Conservation (phyloP, 2,329 filamentous ascomycete species). For the Hypoxylon sp. region DNA sequence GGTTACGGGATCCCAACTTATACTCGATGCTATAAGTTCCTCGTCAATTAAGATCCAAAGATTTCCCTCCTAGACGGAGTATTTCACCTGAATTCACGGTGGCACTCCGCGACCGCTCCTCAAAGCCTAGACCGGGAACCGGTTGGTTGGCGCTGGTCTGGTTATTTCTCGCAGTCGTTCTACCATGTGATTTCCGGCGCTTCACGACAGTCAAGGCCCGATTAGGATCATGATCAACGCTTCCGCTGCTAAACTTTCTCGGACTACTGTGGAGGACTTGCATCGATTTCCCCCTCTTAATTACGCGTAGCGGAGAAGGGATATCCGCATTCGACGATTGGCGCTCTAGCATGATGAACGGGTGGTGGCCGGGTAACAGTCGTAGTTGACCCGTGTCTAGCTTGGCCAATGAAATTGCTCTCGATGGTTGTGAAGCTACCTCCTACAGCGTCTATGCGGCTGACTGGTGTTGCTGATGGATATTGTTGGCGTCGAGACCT, state of each 20-base stretch:
- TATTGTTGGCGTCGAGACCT: constrained; percentile 16
- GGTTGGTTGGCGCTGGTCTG: not conserved
- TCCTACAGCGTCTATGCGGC: constrained; percentile 8
- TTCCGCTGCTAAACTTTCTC: constrained; percentile 47
- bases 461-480: constrained; percentile 1
- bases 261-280: constrained; percentile 42
- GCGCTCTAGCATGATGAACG: constrained; percentile 29
- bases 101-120: constrained; percentile 12
- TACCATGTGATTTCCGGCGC: constrained; percentile 43
- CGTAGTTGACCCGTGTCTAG: constrained; percentile 27
- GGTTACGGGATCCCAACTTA: constrained; percentile 27
- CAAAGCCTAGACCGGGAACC: constrained; percentile 11
- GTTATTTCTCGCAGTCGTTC: constrained; percentile 18
- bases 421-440: constrained; percentile 47
- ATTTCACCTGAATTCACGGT: constrained; percentile 30
- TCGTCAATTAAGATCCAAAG: constrained; percentile 18
- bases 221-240: constrained; percentile 45
- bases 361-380: constrained; percentile 30
- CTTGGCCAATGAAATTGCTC: constrained; percentile 50
- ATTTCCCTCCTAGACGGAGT: not conserved
- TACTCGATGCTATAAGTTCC: constrained; percentile 16
- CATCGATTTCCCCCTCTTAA: constrained; percentile 50
- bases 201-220: constrained; percentile 51
- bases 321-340: constrained; percentile 38
- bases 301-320: constrained; percentile 51